Base-by-base conservation (phyloP, 306 rosid species). In the Delonix regia region DNA sequence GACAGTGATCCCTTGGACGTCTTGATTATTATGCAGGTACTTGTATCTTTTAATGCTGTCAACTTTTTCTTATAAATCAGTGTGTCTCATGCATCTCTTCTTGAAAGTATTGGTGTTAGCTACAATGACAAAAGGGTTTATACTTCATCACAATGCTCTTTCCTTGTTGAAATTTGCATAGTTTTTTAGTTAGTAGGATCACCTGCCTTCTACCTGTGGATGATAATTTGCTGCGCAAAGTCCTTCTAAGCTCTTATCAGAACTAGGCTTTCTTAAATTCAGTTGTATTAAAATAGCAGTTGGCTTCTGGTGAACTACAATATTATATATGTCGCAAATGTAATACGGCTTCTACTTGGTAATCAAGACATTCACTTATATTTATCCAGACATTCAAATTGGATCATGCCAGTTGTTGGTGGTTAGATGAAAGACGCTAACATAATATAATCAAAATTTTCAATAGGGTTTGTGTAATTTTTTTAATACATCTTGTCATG, bases 1-100 rank as follows among this genome's bases (percentile, higher is more conserved):
- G 97, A 91, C 85, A 86, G 82, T 39, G 97, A 91, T 67, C 97
- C 97, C 79, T 33, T 91, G 63, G 97, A 91, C 74, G 89, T 87
- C 62, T 73, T 91, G 82, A 73, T 91, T 38, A 89, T 91, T 22
- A 91, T 91, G 93, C 97, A 91, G 97, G 97, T 89, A 82, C 24
- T 53, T 36, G 25, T 68, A 25, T 25, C 21, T 52, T 8, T 78
- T 69, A 39, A 18, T 22, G 61, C 14, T 81, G 39, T 71, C 48
- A 38, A 30, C 15, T 49, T 72, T 24, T 48, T 12, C 36, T 22
- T 63, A 51, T 51, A 48, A 79, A 15, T 34, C 6, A 22, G 10
- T 27, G 19, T 61, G 24, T 73, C 64, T 62, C 70, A 30, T 72
- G 41, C 48, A 16, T 22, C 19, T 61, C 21, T 36, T 44, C 19